Conservation (phyloP, 2,329 filamentous ascomycete genomes). For the Chalaropsis ovoidea region DNA sequence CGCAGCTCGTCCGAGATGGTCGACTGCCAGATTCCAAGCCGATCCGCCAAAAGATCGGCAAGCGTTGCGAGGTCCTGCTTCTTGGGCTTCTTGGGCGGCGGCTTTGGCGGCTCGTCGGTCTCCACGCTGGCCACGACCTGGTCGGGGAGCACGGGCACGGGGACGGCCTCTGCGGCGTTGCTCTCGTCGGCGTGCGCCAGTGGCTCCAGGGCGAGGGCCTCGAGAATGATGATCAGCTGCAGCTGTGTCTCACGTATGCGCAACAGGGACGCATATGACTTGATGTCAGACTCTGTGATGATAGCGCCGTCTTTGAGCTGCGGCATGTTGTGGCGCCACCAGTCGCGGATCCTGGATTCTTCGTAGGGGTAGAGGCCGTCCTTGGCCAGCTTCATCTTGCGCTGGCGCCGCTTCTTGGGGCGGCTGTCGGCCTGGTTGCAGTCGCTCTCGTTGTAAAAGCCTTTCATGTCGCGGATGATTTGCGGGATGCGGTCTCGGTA, state of each 20-base stretch:
- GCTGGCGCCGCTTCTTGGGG: constrained; percentile 45
- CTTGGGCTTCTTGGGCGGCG: constrained; percentile 45
- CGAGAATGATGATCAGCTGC: constrained; percentile 69
- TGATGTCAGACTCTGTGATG: constrained; percentile 45
- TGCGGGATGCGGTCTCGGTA: constrained; percentile 61
- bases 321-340: constrained; percentile 56
- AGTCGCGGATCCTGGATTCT: constrained; percentile 52
- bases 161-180: constrained; percentile 30
- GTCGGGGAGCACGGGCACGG: constrained; percentile 13
- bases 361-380: constrained; percentile 60
- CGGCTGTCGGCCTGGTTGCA: constrained; percentile 27
- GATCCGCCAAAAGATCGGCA: constrained; percentile 64
- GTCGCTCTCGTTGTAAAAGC: constrained; percentile 47
- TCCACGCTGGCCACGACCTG: constrained; percentile 27
- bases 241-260: constrained; percentile 68
- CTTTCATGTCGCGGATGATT: constrained; percentile 48
- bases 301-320: constrained; percentile 38
- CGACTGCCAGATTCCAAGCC: constrained; percentile 75
- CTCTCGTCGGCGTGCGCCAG: constrained; percentile 36
- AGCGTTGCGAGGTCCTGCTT: constrained; percentile 55
- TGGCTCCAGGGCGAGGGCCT: constrained; percentile 61
- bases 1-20: constrained; percentile 52
- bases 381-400: constrained; percentile 57
- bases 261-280: constrained; percentile 53
- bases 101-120: constrained; percentile 32